phyloP scores from a whole-genome alignment of 2,329 filamentous ascomycete genomes.

The Aureobasidium sp. region DNA sequence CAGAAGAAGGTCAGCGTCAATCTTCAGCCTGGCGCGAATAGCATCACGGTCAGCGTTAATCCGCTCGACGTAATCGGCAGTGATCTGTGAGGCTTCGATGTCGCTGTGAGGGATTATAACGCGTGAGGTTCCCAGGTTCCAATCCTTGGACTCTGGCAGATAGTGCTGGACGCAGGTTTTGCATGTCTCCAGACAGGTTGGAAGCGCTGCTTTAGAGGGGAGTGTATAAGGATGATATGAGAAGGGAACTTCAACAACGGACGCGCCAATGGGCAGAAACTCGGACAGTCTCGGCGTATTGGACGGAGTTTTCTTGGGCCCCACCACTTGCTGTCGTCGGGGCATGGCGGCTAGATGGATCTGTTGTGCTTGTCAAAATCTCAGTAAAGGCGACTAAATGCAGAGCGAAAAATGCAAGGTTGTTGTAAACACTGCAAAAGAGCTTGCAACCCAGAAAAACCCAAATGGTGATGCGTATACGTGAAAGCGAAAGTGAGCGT shows the following conservation, averaged over 20 bases:
- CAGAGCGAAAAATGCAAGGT: too few relatives aligned
- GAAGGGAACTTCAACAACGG: background rate
- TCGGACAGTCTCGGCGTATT: too few relatives aligned
- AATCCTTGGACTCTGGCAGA: background rate
- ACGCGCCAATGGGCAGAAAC: too few relatives aligned
- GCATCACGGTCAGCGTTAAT: background rate
- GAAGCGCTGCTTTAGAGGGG: background rate
- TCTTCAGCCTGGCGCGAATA: background rate
- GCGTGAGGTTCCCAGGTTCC: background rate
- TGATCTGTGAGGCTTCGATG: background rate
- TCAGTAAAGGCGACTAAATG: too few relatives aligned
- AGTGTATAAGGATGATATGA: background rate
- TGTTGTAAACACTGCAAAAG: too few relatives aligned
- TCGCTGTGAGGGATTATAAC: background rate
- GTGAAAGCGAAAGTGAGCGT: too few relatives aligned
- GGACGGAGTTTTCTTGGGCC: too few relatives aligned
- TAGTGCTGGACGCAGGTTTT: background rate
- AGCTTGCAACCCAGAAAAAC: too few relatives aligned
- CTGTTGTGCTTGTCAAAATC: too few relatives aligned
- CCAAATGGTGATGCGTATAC: too few relatives aligned
- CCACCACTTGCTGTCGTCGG: too few relatives aligned
- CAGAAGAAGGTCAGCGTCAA: slow-evolving; percentile 9
- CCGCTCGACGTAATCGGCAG: background rate
- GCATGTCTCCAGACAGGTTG: background rate
- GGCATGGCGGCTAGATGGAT: too few relatives aligned